Conservation (phyloP, 768 basidiomycete genomes). For the Tulasnella sp. region DNA sequence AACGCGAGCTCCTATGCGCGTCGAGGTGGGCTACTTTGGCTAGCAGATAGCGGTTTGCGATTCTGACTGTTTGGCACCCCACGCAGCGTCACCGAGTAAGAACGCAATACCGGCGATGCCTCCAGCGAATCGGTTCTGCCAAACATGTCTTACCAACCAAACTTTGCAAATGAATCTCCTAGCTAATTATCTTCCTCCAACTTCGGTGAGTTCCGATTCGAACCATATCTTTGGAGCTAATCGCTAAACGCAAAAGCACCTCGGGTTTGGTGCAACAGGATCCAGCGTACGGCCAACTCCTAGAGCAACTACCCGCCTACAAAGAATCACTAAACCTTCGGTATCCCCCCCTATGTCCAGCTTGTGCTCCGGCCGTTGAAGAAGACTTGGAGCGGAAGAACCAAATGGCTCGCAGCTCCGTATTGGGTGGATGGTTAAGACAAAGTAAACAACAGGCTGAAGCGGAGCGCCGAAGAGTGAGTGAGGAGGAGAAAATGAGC, state of each 20-base stretch:
- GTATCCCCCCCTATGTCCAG: slow-evolving; percentile 79
- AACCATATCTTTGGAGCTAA: background rate
- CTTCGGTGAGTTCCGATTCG: slow-evolving; percentile 47
- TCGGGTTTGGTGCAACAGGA: slow-evolving; percentile 40
- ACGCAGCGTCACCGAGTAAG: slow-evolving; percentile 57
- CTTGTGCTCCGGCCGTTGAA: slow-evolving; percentile 71
- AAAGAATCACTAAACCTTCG: slow-evolving; percentile 64
- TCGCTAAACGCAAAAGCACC: background rate
- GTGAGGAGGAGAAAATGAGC: slow-evolving; percentile 40
- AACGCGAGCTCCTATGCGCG: slow-evolving; percentile 63
- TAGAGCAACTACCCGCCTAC: slow-evolving; percentile 62
- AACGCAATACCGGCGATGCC: slow-evolving; percentile 60
- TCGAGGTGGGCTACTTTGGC: slow-evolving; percentile 42
- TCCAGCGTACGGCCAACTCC: slow-evolving; percentile 58
- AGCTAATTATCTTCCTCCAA: slow-evolving; percentile 77
- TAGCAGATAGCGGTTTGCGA: background rate
- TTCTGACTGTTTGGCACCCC: slow-evolving; percentile 11
- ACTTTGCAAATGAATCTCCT: slow-evolving; percentile 77
- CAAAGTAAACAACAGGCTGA: slow-evolving; percentile 43
- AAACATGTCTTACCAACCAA: slow-evolving; percentile 88
- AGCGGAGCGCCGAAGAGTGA: slow-evolving; percentile 43
- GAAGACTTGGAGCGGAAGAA: slow-evolving; percentile 72
- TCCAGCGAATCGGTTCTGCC: slow-evolving; percentile 51
- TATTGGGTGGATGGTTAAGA: slow-evolving; percentile 62
- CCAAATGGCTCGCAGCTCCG: slow-evolving; percentile 70